Conservation (phyloP, 805 yeast genomes). For the Kodamaea hsintzibuensis region DNA sequence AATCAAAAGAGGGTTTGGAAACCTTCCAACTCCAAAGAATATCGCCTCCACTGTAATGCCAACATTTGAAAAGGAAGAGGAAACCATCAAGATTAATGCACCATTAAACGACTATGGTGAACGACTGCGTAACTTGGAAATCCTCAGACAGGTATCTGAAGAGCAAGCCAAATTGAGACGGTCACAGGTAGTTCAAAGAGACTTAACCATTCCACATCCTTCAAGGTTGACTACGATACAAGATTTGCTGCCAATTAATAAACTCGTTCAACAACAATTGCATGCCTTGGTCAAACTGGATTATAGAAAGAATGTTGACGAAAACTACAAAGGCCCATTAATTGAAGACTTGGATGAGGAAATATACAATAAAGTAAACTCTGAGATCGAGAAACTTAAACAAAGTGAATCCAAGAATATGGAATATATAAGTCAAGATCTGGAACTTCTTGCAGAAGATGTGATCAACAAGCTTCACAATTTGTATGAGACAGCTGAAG, state of each 20-base stretch:
- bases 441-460: neutral
- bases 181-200: conserved; percentile 49
- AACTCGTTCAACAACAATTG: conserved; percentile 32
- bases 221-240: conserved; percentile 1
- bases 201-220: conserved; percentile 44
- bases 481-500: conserved; percentile 10
- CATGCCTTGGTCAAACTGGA: conserved; percentile 43
- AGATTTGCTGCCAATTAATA: conserved; percentile 13
- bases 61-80: conserved; percentile 25
- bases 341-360: conserved; percentile 36
- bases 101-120: conserved; percentile 25
- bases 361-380: conserved; percentile 16
- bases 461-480: conserved; percentile 17
- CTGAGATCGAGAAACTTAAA: conserved; percentile 18
- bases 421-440: neutral
- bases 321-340: conserved; percentile 16
- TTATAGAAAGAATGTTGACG: conserved; percentile 30
- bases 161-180: conserved; percentile 36
- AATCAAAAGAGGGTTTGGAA: neutral
- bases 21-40: conserved; percentile 42
- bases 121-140: conserved; percentile 21
- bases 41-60: conserved; percentile 37
- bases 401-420: neutral
- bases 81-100: conserved; percentile 2
- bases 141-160: conserved; percentile 25